These are phyloP conservation scores for Talaromyces albobiverticillius DNA, from an alignment of 2,329 filamentous ascomycete genomes.

Conservation along the genomic window DNA sequence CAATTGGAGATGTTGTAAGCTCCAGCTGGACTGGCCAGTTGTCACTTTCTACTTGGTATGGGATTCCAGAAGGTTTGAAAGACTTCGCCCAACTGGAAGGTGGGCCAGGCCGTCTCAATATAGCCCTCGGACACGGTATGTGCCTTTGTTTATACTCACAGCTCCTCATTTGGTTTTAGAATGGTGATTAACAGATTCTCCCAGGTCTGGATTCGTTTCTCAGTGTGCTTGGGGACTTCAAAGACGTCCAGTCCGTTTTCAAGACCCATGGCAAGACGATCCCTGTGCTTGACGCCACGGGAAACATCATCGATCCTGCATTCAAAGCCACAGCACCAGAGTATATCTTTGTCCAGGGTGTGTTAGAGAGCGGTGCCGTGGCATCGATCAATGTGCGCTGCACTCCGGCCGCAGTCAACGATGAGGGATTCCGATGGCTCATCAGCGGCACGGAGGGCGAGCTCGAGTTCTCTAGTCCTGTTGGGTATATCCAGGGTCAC, in stretches of 20 bases:
- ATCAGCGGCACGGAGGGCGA: conserved; percentile 13
- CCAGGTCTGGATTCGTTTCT: conserved; percentile 10
- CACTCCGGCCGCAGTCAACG: neutral
- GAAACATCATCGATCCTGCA: conserved; percentile 4
- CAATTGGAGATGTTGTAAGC: conserved; percentile 10
- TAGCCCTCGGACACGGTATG: conserved; percentile 13
- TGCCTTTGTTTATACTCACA: neutral
- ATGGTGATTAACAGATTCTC: neutral
- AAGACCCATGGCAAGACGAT: conserved; percentile 9
- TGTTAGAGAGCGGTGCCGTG: conserved; percentile 7
- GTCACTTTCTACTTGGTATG: conserved; percentile 2
- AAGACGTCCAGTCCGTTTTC: conserved; percentile 8
- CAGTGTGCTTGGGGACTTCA: conserved; percentile 12
- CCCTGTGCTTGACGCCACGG: conserved; percentile 7
- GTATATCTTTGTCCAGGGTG: conserved; percentile 7
- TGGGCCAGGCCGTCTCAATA: conserved; percentile 9
- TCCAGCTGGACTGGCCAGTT: conserved; percentile 7
- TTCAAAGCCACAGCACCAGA: conserved; percentile 11
- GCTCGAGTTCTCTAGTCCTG: conserved; percentile 4
- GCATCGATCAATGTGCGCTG: conserved; percentile 11
- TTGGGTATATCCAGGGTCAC: neutral
- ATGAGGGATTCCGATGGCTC: conserved; percentile 9
- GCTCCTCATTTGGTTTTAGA: neutral
- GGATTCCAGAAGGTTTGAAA: conserved; percentile 3
- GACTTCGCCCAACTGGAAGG: conserved; percentile 3